phyloP scores from a whole-genome alignment of 2,329 filamentous ascomycete genomes.

The Colletotrichum australisinense region DNA sequence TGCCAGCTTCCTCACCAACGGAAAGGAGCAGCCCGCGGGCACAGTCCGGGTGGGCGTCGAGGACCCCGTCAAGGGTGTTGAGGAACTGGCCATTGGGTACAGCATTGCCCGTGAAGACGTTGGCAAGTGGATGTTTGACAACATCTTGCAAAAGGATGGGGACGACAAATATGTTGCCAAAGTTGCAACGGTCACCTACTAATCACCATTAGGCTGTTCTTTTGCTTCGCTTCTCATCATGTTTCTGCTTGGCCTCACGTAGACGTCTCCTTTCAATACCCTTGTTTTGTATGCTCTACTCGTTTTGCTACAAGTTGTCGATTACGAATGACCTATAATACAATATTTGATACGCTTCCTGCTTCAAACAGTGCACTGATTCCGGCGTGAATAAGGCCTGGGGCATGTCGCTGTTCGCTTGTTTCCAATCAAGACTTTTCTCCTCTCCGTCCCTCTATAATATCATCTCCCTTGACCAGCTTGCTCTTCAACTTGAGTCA shows the following conservation, averaged over 20 bases:
- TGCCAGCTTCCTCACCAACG: constrained; percentile 45
- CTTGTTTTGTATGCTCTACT: neutral
- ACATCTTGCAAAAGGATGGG: constrained; percentile 41
- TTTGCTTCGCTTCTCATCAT: neutral
- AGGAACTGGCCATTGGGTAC: constrained; percentile 53
- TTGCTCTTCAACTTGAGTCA: neutral
- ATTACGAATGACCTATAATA: neutral
- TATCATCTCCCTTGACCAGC: too few species aligned
- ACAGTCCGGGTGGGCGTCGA: constrained; percentile 46
- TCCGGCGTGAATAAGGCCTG: neutral
- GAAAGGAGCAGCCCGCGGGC: constrained; percentile 37
- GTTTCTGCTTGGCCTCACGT: neutral
- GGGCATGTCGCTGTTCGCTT: too few species aligned
- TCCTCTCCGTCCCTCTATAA: too few species aligned
- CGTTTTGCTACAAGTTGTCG: neutral
- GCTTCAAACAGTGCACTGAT: neutral
- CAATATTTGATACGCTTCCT: neutral
- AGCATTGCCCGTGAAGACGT: constrained; percentile 54
- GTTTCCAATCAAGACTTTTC: neutral
- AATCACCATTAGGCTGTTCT: neutral
- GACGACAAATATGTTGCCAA: constrained; percentile 42
- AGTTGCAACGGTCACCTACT: constrained; percentile 43
- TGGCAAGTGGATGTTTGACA: constrained; percentile 54
- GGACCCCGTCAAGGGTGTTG: constrained; percentile 45
- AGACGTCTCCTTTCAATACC: neutral